Base-by-base conservation (phyloP, 345 rosid species). In the Populus ilicifolia region DNA sequence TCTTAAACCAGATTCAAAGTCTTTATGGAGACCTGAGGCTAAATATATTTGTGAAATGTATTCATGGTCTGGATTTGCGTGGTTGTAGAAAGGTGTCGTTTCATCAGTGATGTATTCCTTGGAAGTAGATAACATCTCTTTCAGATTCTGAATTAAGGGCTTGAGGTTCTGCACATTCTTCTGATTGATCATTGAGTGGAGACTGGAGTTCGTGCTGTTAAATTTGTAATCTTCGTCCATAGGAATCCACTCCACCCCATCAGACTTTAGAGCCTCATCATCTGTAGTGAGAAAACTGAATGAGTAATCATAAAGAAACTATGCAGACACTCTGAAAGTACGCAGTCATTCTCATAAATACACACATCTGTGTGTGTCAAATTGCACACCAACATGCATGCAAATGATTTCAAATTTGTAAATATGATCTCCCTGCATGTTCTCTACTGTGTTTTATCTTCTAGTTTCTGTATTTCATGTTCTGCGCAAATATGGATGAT, bases 41-140 rank as follows among this genome's bases (percentile, higher is more conserved):
- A 82, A 79, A 70, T 93, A 30, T 75, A 88, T 83, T 82, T 93
- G 89, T 59, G 79, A 83, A 67, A 90, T 88, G 86, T 90, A 93
- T 80, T 83, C 78, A 80, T 89, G 91, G 41, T 89, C 94, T 43
- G 81, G 82, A 75, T 85, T 87, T 70, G 79, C 54, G 70, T 75
- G 18, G 50, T 84, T 79, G 71, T 62, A 74, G 61, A 64, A 35
- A 8, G 81, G 18, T 67, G 64, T 71, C 48, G 59, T 71, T 78
- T 83, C 86, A 69, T 81, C 80, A 20, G 17, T 70, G 66, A 68
- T 75, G 25, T 68, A 43, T 64, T 56, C 73, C 50, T 78, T 75
- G 23, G 78, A 71, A 56, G 74, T 23, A 35, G 78, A 69, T 67
- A 71, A 75, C n/a, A 65, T 61, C 62, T 79, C 52, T 69, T 27